Percentiles rank a stretch among this genome's conserved stretches.
phyloP scores from a whole-genome alignment of 257 asterid genomes.

The Fraxinus anomala region DNA sequence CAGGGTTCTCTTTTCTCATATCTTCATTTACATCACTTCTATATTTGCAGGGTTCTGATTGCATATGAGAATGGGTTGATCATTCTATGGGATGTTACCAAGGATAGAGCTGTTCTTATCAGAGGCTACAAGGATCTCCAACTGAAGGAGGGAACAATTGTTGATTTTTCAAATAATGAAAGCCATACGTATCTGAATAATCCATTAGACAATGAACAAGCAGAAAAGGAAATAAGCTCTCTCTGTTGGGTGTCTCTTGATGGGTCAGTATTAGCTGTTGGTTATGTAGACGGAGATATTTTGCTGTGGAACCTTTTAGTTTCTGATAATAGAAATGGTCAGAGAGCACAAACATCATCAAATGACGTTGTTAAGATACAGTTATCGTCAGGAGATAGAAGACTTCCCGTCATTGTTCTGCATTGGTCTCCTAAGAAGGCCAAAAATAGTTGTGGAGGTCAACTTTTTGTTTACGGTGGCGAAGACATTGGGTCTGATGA shows the following conservation, averaged over 20 bases:
- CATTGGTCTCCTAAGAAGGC: conserved; percentile 71
- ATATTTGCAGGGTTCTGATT: conserved; percentile 70
- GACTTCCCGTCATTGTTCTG: conserved; percentile 94
- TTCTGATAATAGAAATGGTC: conserved; percentile 46
- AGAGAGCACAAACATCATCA: conserved; percentile 41
- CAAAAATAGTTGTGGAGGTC: conserved; percentile 59
- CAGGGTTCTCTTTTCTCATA: background rate
- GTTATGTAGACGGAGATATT: conserved; percentile 96
- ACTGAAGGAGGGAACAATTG: conserved; percentile 51
- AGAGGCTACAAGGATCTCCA: conserved; percentile 68
- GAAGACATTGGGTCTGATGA: conserved; percentile 93
- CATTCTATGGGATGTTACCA: conserved; percentile 88
- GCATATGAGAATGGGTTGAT: conserved; percentile 88
- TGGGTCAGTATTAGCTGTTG: conserved; percentile 91
- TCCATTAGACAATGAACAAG: conserved; percentile 57
- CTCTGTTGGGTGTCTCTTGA: conserved; percentile 94
- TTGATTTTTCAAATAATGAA: conserved; percentile 48
- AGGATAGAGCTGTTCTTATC: conserved; percentile 76
- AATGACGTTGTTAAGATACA: conserved; percentile 70
- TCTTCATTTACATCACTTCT: conserved; percentile 8
- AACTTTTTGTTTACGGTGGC: conserved; percentile 91
- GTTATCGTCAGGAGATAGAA: conserved; percentile 70
- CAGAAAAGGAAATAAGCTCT: conserved; percentile 87
- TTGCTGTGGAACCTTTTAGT: conserved; percentile 78
- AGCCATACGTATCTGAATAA: conserved; percentile 38